phyloP scores from a whole-genome alignment of 78 protist species.

The Dictyostelium citrinum region DNA sequence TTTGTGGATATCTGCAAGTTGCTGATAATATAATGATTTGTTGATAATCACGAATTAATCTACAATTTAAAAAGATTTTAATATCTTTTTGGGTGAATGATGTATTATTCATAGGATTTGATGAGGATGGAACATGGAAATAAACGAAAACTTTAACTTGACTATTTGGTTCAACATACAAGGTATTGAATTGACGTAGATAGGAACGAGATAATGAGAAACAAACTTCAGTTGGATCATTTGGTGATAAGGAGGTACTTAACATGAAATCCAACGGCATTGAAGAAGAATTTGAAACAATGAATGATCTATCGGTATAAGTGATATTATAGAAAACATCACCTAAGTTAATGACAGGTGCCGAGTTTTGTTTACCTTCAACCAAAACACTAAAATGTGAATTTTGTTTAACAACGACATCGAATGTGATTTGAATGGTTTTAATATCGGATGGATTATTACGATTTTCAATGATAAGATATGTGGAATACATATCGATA shows the following conservation, averaged over 20 bases:
- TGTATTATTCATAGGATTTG: background rate
- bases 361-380: slow-evolving; percentile 46
- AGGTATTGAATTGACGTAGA: slow-evolving; percentile 40
- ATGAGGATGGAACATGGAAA: slow-evolving; percentile 14
- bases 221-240: slow-evolving; percentile 69
- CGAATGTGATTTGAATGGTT: slow-evolving; percentile 68
- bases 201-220: slow-evolving; percentile 70
- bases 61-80: slow-evolving; percentile 62
- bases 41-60: slow-evolving; percentile 67
- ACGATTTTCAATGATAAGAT: slow-evolving; percentile 63
- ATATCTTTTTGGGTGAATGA: slow-evolving; percentile 25
- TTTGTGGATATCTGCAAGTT: slow-evolving; percentile 42
- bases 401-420: slow-evolving; percentile 73
- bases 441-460: slow-evolving; percentile 76
- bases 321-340: slow-evolving; percentile 64
- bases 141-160: slow-evolving; percentile 58
- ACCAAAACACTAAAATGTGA: slow-evolving; percentile 64
- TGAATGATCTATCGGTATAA: slow-evolving; percentile 72
- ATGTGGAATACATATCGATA: slow-evolving; percentile 70
- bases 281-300: slow-evolving; percentile 59
- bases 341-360: slow-evolving; percentile 52
- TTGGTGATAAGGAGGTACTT: slow-evolving; percentile 41
- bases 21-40: slow-evolving; percentile 26
- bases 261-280: slow-evolving; percentile 80
- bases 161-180: slow-evolving; percentile 58